Percentiles rank a stretch among this genome's conserved stretches.
phyloP scores from a whole-genome alignment of 345 rosid species.

The Tarenaya hassleriana region DNA sequence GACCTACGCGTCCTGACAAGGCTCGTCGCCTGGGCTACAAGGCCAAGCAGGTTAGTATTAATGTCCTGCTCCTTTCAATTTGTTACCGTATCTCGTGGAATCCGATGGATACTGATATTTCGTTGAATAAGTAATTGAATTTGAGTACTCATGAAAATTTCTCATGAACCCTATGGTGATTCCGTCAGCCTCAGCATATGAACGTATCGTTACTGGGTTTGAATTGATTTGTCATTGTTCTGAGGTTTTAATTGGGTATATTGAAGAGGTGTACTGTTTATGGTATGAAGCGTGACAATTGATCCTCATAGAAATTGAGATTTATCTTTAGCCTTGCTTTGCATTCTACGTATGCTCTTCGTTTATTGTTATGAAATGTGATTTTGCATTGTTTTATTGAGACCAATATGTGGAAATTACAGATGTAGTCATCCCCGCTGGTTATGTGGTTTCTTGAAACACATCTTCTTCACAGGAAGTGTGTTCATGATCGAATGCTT shows the following conservation, averaged over 20 bases:
- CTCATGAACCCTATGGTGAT: too few relatives aligned
- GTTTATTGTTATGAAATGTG: not conserved
- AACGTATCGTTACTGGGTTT: too few relatives aligned
- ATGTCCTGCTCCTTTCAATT: not conserved
- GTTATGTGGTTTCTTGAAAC: slow-evolving; percentile 28
- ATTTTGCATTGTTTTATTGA: not conserved
- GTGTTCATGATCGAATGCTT: slow-evolving; percentile 31
- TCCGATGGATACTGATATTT: too few relatives aligned
- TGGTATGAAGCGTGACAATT: not conserved
- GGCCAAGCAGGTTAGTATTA: slow-evolving; percentile 76
- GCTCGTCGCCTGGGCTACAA: slow-evolving; percentile 95
- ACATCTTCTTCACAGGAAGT: not conserved
- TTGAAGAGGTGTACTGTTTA: not conserved
- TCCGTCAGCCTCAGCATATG: too few relatives aligned
- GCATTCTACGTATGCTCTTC: not conserved
- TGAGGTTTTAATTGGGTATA: not conserved
- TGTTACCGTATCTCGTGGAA: not conserved
- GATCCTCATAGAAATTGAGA: not conserved
- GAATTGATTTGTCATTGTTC: not conserved
- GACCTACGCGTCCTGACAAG: slow-evolving; percentile 94
- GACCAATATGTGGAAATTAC: too few relatives aligned
- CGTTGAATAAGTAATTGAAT: too few relatives aligned
- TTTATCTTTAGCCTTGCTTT: not conserved
- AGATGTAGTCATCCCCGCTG: slow-evolving; percentile 30
- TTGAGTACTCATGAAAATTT: too few relatives aligned